These are phyloP conservation scores for Claviceps digitariae DNA, from an alignment of 2,329 filamentous ascomycete genomes.

Conservation along the genomic window DNA sequence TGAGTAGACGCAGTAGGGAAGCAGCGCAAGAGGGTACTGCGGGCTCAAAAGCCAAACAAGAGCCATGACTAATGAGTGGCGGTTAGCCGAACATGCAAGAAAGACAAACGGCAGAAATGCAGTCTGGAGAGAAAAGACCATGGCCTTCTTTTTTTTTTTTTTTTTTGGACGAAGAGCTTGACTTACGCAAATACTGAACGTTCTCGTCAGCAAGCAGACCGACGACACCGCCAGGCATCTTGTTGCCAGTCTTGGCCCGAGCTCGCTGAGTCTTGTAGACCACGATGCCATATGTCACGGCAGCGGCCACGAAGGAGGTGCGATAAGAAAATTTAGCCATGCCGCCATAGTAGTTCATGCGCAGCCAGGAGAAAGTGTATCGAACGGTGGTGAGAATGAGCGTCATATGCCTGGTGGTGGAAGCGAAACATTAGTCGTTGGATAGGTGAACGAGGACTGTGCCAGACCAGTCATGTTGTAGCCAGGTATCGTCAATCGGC, in stretches of 20 bases:
- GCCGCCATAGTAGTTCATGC: conserved; percentile 71
- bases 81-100: too few species aligned
- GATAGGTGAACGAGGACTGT: not conserved
- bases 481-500: not conserved
- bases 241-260: conserved; percentile 59
- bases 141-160: too few species aligned
- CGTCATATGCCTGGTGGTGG: conserved; percentile 56
- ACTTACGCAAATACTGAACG: conserved; percentile 87
- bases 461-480: not conserved
- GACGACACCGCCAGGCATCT: conserved; percentile 43
- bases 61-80: conserved; percentile 56
- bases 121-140: not conserved
- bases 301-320: conserved; percentile 76
- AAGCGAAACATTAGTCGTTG: conserved; percentile 8
- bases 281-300: conserved; percentile 90
- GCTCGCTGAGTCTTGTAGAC: conserved; percentile 96
- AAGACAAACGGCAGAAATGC: too few species aligned
- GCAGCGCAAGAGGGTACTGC: conserved; percentile 78
- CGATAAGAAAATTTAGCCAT: conserved; percentile 80
- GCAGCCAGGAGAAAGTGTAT: conserved; percentile 75
- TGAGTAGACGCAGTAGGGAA: conserved; percentile 94
- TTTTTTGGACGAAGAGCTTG: not conserved
- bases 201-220: conserved; percentile 79
- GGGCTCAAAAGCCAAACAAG: conserved; percentile 88
- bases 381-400: conserved; percentile 72